Base-by-base conservation (phyloP, 129 eudicot species). In the Centaurea solstitialis region DNA sequence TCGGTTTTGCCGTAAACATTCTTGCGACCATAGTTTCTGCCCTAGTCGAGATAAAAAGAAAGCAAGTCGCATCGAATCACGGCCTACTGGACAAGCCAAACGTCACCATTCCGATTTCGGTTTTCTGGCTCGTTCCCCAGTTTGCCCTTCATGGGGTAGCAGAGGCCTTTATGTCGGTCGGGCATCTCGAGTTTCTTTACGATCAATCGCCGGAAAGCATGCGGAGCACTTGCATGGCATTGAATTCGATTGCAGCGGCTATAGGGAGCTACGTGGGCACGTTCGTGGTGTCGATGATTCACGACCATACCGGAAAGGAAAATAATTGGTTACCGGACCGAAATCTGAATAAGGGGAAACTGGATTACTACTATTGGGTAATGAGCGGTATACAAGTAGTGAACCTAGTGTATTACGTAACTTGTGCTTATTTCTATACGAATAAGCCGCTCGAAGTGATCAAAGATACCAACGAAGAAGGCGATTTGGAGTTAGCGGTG, bases 181-280 rank as follows among this genome's bases (percentile, higher is more conserved):
- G 97, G 9, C 99, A 90, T 77, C 23, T 94, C 80, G 99, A 94
- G 81, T 94, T 94, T 87, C 90, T 94, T 1, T 92, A 92, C 20
- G 99, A 94, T 65, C 99, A 94, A 65, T 84, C 94, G 5, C 97
- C 99, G 0, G 99, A 94, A 67, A 94, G 97, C 79, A 92, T 94
- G 99, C 84, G 97, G 71, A 94, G 99, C 77, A 87, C 93, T 6
- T 94, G 93, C 4, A 87, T 88, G 68, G 99, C 99, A 0, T 85
- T 94, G 20, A 86, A 83, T 61, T 89, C 87, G 75, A 62, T 91
- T 0, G 78, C 98, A 1, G 83, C n/a, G 47, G 85, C 97, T 3
- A 39, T 89, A 0, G 99, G 99, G 68, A 89, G 85, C 68, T 94
- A 94, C 47, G 4, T 83, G 7, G 93, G 99, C 37, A 90, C 99